These are phyloP conservation scores for Hortaea werneckii DNA, from an alignment of 2,329 filamentous ascomycete species.

Conservation along the genomic window DNA sequence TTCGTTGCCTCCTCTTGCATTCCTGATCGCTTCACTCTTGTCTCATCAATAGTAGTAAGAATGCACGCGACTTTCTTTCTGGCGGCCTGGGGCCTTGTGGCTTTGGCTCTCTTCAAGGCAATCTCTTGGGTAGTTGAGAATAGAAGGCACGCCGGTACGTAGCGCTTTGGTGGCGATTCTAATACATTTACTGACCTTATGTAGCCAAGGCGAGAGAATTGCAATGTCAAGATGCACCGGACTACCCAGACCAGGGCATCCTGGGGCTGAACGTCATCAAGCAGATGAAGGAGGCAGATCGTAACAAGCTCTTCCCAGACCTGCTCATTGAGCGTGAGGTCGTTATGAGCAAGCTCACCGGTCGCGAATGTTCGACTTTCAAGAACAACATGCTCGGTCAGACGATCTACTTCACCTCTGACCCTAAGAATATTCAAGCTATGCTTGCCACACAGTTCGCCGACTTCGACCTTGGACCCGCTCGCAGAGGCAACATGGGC, in stretches of 20 bases:
- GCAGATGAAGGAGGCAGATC: conserved; percentile 19
- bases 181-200: background rate
- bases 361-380: conserved; percentile 20
- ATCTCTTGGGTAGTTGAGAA: conserved; percentile 8
- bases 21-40: no score
- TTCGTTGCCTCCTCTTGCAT: no score
- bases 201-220: conserved; percentile 13
- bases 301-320: conserved; percentile 19
- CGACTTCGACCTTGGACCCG: conserved; percentile 23
- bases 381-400: conserved; percentile 16
- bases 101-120: conserved; percentile 15
- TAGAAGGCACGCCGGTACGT: conserved; percentile 3
- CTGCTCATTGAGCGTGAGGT: conserved; percentile 17
- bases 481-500: conserved; percentile 20
- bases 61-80: conserved; percentile 10
- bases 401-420: conserved; percentile 19
- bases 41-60: background rate
- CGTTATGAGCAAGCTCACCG: conserved; percentile 13
- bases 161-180: no score
- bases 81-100: conserved; percentile 12
- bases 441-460: conserved; percentile 23
- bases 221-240: conserved; percentile 16
- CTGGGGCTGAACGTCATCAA: conserved; percentile 20
- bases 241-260: conserved; percentile 15
- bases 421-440: conserved; percentile 28